Conservation (phyloP, 2,329 filamentous ascomycete genomes). For the Tetracladium maxilliforme region DNA sequence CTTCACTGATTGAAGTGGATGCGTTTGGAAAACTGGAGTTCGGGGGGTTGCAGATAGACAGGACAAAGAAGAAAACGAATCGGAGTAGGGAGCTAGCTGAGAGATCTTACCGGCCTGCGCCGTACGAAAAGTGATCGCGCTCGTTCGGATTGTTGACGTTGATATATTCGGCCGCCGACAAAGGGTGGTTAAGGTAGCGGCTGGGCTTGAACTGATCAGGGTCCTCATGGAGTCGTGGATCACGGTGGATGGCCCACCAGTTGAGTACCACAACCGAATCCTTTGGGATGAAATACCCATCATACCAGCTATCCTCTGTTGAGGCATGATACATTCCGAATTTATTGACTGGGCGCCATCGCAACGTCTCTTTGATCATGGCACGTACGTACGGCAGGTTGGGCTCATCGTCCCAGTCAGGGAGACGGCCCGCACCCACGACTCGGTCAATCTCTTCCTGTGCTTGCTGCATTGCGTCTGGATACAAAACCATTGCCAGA, state of each 20-base stretch:
- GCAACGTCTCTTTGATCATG: constrained; percentile 24
- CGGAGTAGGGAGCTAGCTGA: no score
- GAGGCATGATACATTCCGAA: constrained; percentile 15
- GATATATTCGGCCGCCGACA: constrained; percentile 1
- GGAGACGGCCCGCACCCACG: constrained; percentile 19
- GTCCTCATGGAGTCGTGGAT: no score
- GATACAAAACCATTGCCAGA: constrained; percentile 22
- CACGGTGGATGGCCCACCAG: constrained; percentile 12
- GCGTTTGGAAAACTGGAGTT: no score
- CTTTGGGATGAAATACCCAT: constrained; percentile 22
- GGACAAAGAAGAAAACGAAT: no score
- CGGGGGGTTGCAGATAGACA: no score
- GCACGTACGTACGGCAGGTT: constrained; percentile 25
- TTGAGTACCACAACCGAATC: constrained; percentile 22
- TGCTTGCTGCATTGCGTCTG: constrained; percentile 18
- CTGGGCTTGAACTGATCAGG: no score
- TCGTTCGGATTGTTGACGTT: no score
- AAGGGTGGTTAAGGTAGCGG: constrained; percentile 3
- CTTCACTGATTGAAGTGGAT: no score
- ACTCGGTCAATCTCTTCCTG: constrained; percentile 24
- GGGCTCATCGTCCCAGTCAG: constrained; percentile 19
- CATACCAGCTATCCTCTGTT: constrained; percentile 16
- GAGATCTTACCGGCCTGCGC: no score
- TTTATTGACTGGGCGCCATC: constrained; percentile 21
- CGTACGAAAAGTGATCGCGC: no score